Conservation (phyloP, 2,329 filamentous ascomycete genomes). For the Botrytis hyacinthi region DNA sequence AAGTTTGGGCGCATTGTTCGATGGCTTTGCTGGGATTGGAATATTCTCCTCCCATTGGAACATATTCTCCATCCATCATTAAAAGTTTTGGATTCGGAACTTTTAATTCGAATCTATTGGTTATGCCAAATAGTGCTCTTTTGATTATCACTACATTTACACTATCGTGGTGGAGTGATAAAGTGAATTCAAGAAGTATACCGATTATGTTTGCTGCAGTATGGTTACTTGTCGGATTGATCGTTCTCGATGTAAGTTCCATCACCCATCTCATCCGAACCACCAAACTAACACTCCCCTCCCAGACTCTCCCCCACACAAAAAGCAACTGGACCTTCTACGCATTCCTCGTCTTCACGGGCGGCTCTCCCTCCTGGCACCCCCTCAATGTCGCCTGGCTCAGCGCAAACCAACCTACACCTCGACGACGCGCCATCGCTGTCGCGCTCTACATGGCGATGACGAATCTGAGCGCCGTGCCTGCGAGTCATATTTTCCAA, state of each 20-base stretch:
- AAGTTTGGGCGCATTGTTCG: conserved; percentile 20
- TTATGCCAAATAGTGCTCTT: conserved; percentile 46
- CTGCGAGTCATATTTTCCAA: conserved; percentile 17
- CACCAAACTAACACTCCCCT: not conserved
- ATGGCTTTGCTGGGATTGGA: conserved; percentile 17
- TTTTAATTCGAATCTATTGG: conserved; percentile 47
- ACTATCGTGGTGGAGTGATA: conserved; percentile 20
- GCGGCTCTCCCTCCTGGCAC: conserved; percentile 16
- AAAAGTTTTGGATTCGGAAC: conserved; percentile 36
- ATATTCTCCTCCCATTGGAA: conserved; percentile 18
- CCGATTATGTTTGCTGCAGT: conserved; percentile 19
- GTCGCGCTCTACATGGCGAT: conserved; percentile 18
- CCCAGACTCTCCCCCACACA: conserved; percentile 13
- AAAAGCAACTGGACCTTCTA: conserved; percentile 19
- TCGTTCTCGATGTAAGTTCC: conserved; percentile 15
- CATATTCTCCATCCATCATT: conserved; percentile 19
- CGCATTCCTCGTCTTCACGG: conserved; percentile 19
- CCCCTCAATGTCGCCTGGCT: conserved; percentile 22
- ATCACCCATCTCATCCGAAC: not conserved
- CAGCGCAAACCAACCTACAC: conserved; percentile 14
- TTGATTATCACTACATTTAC: conserved; percentile 34
- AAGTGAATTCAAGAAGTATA: conserved; percentile 15
- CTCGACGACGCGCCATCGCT: conserved; percentile 14
- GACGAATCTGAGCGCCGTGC: conserved; percentile 14
- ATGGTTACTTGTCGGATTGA: conserved; percentile 14